Percentiles rank a stretch among this genome's conserved stretches.
Evolutionary conservation across 2,329 filamentous ascomycete genomes (phyloP).

Genomic region (Diaporthe eres): DNA sequence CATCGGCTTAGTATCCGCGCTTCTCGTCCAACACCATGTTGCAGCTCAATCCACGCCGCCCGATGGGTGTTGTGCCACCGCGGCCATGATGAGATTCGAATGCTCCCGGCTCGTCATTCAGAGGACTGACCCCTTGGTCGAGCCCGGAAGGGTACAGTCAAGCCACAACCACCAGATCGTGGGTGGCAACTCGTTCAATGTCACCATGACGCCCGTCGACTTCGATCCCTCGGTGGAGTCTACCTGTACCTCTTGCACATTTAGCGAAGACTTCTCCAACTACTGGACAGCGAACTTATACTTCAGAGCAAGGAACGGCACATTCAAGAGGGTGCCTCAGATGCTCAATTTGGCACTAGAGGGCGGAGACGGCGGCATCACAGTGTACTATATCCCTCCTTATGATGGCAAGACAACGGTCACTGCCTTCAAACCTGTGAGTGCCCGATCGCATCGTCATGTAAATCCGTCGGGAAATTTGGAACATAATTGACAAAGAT

Average conservation of each 20-base stretch:
- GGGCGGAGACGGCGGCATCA: constrained; percentile 51
- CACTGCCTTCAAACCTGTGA: constrained; percentile 56
- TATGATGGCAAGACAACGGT: constrained; percentile 51
- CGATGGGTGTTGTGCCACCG: constrained; percentile 32
- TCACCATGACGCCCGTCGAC: constrained; percentile 49
- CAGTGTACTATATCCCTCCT: constrained; percentile 56
- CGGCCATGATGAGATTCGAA: constrained; percentile 44
- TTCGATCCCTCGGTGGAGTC: constrained; percentile 31
- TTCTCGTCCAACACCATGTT: neutral
- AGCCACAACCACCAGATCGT: constrained; percentile 56
- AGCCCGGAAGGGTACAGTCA: constrained; percentile 53
- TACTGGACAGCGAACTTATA: constrained; percentile 50
- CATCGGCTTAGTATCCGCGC: neutral
- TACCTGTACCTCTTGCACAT: constrained; percentile 45
- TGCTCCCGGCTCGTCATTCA: constrained; percentile 47
- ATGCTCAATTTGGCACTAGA: constrained; percentile 52
- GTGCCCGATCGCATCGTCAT: constrained; percentile 27
- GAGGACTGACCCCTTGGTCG: constrained; percentile 49
- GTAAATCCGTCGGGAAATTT: neutral
- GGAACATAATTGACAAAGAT: neutral
- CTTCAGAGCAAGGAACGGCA: constrained; percentile 45
- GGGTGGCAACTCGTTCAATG: constrained; percentile 57
- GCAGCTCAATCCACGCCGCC: constrained; percentile 18
- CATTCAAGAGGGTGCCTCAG: constrained; percentile 54
- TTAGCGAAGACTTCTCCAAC: constrained; percentile 52